A percentile compares a stretch with the other conserved stretches of the same genome.
phyloP scores from a whole-genome alignment of 140 eudicot genomes.

The Ambrosia hybrid region DNA sequence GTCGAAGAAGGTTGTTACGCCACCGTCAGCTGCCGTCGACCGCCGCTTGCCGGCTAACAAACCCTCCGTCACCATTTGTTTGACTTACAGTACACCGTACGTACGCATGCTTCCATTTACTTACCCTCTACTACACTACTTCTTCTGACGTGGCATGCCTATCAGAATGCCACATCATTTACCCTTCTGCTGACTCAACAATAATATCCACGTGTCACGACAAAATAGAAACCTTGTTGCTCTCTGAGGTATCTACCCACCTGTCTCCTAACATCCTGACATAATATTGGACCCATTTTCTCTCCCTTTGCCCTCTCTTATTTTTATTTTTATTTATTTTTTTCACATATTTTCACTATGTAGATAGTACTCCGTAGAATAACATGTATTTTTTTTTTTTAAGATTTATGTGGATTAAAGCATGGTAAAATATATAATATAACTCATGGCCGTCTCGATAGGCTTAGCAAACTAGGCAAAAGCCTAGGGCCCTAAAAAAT shows the following conservation, averaged over 20 bases:
- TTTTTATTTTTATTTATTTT: too few relatives aligned
- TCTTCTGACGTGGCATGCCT: conserved; percentile 28
- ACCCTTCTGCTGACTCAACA: conserved; percentile 21
- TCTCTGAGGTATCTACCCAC: conserved; percentile 25
- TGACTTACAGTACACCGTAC: conserved; percentile 33
- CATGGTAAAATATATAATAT: too few relatives aligned
- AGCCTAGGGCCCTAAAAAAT: too few relatives aligned
- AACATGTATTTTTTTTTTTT: too few relatives aligned
- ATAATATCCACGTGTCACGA: conserved; percentile 19
- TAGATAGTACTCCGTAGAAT: too few relatives aligned
- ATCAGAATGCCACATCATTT: conserved; percentile 14
- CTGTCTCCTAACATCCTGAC: conserved; percentile 40
- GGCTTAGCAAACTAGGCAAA: too few relatives aligned
- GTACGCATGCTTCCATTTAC: conserved; percentile 14
- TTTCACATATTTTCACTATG: too few relatives aligned
- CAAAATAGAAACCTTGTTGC: conserved; percentile 23
- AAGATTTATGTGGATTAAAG: too few relatives aligned
- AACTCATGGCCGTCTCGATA: too few relatives aligned
- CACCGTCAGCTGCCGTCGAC: conserved; percentile 19
- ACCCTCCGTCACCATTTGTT: conserved; percentile 31
- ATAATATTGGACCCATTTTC: conserved; percentile 15
- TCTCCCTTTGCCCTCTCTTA: too few relatives aligned
- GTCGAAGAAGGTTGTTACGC: not conserved
- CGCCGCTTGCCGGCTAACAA: conserved; percentile 21
- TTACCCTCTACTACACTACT: conserved; percentile 25